phyloP scores from a whole-genome alignment of 352 stramenopile genomes.

The Lagenidium giganteum region DNA sequence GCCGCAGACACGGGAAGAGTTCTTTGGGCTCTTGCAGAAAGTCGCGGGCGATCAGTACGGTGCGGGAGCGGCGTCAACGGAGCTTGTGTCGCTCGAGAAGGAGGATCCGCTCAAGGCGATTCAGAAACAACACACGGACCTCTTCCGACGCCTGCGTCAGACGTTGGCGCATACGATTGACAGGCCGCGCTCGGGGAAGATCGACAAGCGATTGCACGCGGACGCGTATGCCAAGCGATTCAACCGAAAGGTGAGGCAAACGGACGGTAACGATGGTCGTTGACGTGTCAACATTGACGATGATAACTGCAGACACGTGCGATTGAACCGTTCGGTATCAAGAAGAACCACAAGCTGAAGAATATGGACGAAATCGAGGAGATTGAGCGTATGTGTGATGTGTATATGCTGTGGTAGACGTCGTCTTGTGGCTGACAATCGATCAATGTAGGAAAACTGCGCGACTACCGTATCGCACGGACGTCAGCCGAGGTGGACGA shows the following conservation, averaged over 20 bases:
- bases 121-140: slow-evolving; percentile 25
- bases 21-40: slow-evolving; percentile 32
- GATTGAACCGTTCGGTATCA: slow-evolving; percentile 16
- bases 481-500: slow-evolving; percentile 3
- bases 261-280: background rate
- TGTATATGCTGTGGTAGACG: slow-evolving; percentile 1
- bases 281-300: background rate
- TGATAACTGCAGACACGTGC: slow-evolving; percentile 9
- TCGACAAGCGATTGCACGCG: slow-evolving; percentile 20
- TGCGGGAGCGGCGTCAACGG: background rate
- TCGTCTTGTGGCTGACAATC: too few relatives aligned
- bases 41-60: slow-evolving; percentile 43
- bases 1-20: slow-evolving; percentile 28
- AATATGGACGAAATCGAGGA: slow-evolving; percentile 20
- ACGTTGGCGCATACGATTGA: slow-evolving; percentile 16
- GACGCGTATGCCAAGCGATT: slow-evolving; percentile 12
- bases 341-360: slow-evolving; percentile 11
- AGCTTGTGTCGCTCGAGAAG: slow-evolving; percentile 8
- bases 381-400: slow-evolving; percentile 8
- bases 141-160: slow-evolving; percentile 29
- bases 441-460: background rate
- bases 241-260: slow-evolving; percentile 11
- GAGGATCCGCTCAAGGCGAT: slow-evolving; percentile 28
- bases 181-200: slow-evolving; percentile 8
- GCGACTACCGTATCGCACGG: slow-evolving; percentile 10